Evolutionary conservation across 148 eudicot genomes (phyloP).

Genomic region (Dysphania ambrosioides): DNA sequence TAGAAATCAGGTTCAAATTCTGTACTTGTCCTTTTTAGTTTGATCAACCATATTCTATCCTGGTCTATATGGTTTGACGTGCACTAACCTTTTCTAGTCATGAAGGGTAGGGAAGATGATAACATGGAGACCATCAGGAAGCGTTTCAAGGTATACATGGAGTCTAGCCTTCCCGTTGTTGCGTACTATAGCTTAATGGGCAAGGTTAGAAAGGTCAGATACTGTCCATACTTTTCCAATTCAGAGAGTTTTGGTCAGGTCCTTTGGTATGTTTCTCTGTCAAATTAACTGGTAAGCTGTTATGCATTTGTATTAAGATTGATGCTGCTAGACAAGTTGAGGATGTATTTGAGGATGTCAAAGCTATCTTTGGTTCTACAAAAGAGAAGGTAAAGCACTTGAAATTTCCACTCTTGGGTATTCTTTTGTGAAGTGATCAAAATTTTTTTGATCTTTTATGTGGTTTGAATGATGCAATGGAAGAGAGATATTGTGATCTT

Average conservation of each 20-base stretch:
- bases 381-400: conserved; percentile 44
- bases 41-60: background rate
- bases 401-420: too few species aligned
- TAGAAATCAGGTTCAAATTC: conserved; percentile 59
- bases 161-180: conserved; percentile 39
- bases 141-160: conserved; percentile 40
- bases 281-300: conserved; percentile 10
- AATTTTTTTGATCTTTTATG: too few species aligned
- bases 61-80: background rate
- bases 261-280: background rate
- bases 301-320: conserved; percentile 41
- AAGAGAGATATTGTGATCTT: too few species aligned
- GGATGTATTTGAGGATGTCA: conserved; percentile 71
- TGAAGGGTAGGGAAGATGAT: conserved; percentile 45
- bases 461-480: too few species aligned
- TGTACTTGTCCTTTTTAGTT: background rate
- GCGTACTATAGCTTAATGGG: conserved; percentile 34
- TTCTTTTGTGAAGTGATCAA: background rate
- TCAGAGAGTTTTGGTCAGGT: background rate
- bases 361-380: conserved; percentile 43
- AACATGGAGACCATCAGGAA: conserved; percentile 41
- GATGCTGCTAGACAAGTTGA: conserved; percentile 63
- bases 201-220: conserved; percentile 37
- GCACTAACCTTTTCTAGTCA: background rate
- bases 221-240: background rate